phyloP scores from a whole-genome alignment of 164 flowering plant species.

The Paratinospora sagittata region DNA sequence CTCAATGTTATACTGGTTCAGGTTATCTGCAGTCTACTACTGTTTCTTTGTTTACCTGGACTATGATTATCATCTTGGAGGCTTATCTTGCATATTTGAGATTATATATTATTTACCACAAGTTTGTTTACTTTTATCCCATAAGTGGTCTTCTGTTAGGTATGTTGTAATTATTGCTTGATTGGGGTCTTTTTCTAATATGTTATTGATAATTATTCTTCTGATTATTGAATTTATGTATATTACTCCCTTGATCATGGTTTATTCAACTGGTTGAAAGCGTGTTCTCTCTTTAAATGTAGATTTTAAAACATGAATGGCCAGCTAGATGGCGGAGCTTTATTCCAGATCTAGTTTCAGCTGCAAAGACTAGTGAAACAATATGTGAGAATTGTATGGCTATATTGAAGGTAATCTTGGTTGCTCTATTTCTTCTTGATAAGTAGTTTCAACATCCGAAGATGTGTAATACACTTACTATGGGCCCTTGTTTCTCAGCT shows the following conservation, averaged over 20 bases:
- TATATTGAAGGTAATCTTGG: slow-evolving; percentile 59
- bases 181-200: neutral
- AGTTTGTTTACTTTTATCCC: neutral
- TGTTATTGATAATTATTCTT: neutral
- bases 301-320: slow-evolving; percentile 99
- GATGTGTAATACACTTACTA: slow-evolving; percentile 2
- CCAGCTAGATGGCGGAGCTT: slow-evolving; percentile 92
- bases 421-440: neutral
- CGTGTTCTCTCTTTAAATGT: slow-evolving; percentile 17
- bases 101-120: neutral
- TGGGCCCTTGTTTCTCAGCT: slow-evolving; percentile 43
- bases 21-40: slow-evolving; percentile 28
- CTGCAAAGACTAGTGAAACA: slow-evolving; percentile 97
- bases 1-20: slow-evolving; percentile 91
- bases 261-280: neutral
- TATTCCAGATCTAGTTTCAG: slow-evolving; percentile 92
- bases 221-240: neutral
- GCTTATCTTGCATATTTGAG: neutral
- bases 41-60: neutral
- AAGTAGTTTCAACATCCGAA: neutral
- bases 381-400: slow-evolving; percentile 99
- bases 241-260: neutral
- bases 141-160: neutral
- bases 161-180: neutral
- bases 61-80: neutral